These are phyloP conservation scores for Dothiorella sarmentorum DNA, from an alignment of 2,329 filamentous ascomycete genomes.

Conservation along the genomic window DNA sequence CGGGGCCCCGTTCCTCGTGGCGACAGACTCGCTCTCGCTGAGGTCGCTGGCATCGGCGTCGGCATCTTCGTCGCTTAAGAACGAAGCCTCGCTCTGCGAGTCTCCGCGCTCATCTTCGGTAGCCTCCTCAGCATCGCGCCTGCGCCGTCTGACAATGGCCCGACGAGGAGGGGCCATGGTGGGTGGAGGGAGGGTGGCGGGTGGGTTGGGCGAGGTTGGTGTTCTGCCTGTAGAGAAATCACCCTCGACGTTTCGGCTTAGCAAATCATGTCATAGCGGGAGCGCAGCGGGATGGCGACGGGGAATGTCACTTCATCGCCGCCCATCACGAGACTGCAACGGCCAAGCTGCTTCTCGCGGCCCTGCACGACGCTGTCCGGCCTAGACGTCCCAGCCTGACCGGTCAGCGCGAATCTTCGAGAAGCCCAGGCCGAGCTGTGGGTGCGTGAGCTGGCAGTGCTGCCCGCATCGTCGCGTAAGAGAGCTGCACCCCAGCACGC, in stretches of 20 bases:
- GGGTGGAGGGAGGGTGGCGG: constrained; percentile 16
- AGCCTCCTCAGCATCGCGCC: constrained; percentile 44
- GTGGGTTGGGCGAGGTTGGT: constrained; percentile 16
- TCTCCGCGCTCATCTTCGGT: constrained; percentile 49
- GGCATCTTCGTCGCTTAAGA: constrained; percentile 56
- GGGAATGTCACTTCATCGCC: constrained; percentile 8
- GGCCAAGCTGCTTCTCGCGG: constrained; percentile 6
- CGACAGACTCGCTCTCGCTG: constrained; percentile 48
- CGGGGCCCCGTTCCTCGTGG: constrained; percentile 21
- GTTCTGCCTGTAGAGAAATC: constrained; percentile 19
- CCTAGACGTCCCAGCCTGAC: not conserved
- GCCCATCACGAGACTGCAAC: constrained; percentile 9
- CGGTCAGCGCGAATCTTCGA: constrained; percentile 16
- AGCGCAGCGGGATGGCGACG: constrained; percentile 10
- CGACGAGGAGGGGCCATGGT: constrained; percentile 37
- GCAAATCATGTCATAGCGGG: constrained; percentile 18
- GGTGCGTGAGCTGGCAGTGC: constrained; percentile 12
- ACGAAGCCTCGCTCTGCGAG: constrained; percentile 60
- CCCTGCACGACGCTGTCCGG: not conserved
- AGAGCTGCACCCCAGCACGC: constrained; percentile 13
- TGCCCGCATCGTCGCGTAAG: constrained; percentile 1
- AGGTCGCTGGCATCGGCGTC: constrained; percentile 58
- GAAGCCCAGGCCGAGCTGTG: constrained; percentile 10
- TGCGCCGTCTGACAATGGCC: constrained; percentile 35
- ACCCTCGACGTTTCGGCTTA: constrained; percentile 17